Base-by-base conservation (phyloP, 768 basidiomycete species). In the Amanita subjunquillea region DNA sequence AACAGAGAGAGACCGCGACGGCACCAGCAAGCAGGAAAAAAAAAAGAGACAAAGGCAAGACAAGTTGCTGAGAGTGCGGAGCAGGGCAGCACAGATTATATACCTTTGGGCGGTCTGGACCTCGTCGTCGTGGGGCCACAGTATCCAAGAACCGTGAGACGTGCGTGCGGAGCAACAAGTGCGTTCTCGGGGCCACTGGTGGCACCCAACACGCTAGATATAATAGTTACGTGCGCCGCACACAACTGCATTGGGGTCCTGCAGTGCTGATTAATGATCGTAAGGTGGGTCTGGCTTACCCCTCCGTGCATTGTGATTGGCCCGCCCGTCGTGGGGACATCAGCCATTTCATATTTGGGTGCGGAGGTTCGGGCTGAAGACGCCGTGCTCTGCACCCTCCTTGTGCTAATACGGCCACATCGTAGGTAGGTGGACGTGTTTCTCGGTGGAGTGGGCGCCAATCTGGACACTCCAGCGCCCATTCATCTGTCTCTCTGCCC, bases 161-260 rank as follows among this genome's bases (percentile, higher is more conserved):
- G 25, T 34, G 13, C 34, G 20, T 40, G 39, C 46, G 46, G 46
- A 48, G 46, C 25, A 9, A 12, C 27, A 25, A 13, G 13, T 30
- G 44, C 15, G 44, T 29, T n/a, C 27, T 13, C 15, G 29, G 29
- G 29, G 44, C 29, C 27, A 25, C 44, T 29, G 30, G 13, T 29
- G 10, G 8, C 44, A 30, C 44, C 10, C n/a, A 13, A n/a, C 29
- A 45, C 15, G 23, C 32, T 30, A 46, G 29, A 29, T 29, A 46
- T 30, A 13, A 27, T 46, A n/a, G 8, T 48, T 48, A 48, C 47
- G 47, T 48, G 47, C 36, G 36, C 47, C 47, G 47, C 47, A 48
- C 8, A 48, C 47, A 25, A 37, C 47, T 37, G 32, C 10, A 48
- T 48, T 37, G 32, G 47, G 34, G 32, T 13, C 13, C 34, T 46